Percentiles rank a stretch among this genome's conserved stretches.
phyloP scores from a whole-genome alignment of 2,329 filamentous ascomycete species.

The Fusarium sambucinum region DNA sequence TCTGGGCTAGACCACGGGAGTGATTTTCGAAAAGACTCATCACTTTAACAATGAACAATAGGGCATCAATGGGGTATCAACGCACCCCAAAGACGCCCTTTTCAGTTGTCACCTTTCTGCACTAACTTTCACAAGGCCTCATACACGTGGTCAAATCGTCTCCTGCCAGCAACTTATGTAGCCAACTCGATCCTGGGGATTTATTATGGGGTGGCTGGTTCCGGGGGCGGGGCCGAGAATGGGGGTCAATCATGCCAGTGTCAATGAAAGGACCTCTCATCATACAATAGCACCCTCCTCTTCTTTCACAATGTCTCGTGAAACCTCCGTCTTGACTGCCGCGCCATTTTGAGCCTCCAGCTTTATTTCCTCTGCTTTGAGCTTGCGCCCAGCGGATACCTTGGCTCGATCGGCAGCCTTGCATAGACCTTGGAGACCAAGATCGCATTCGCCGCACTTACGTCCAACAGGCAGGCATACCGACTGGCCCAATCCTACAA shows the following conservation, averaged over 20 bases:
- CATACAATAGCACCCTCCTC: slow-evolving; percentile 48
- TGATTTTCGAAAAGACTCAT: slow-evolving; percentile 9
- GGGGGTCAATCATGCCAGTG: slow-evolving; percentile 26
- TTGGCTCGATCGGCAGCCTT: slow-evolving; percentile 75
- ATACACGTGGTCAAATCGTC: slow-evolving; percentile 42
- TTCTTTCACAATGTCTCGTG: slow-evolving; percentile 45
- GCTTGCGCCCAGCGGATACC: slow-evolving; percentile 67
- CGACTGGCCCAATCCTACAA: slow-evolving; percentile 90
- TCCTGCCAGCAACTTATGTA: slow-evolving; percentile 24
- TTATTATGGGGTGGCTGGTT: slow-evolving; percentile 41
- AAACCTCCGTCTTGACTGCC: slow-evolving; percentile 44
- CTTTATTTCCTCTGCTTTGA: slow-evolving; percentile 49
- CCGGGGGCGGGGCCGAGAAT: slow-evolving; percentile 41
- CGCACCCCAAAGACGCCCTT: slow-evolving; percentile 24
- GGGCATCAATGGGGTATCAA: slow-evolving; percentile 41
- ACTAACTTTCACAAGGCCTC: slow-evolving; percentile 18
- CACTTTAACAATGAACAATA: slow-evolving; percentile 10
- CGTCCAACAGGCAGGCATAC: slow-evolving; percentile 84
- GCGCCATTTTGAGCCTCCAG: slow-evolving; percentile 43
- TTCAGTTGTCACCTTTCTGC: slow-evolving; percentile 9
- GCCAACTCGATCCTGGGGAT: slow-evolving; percentile 26
- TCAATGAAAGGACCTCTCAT: slow-evolving; percentile 9
- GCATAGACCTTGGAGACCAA: slow-evolving; percentile 82
- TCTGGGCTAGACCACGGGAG: slow-evolving; percentile 17
- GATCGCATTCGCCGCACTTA: slow-evolving; percentile 86